phyloP scores from a whole-genome alignment of 2,329 filamentous ascomycete species.

The Exophiala viscosa region DNA sequence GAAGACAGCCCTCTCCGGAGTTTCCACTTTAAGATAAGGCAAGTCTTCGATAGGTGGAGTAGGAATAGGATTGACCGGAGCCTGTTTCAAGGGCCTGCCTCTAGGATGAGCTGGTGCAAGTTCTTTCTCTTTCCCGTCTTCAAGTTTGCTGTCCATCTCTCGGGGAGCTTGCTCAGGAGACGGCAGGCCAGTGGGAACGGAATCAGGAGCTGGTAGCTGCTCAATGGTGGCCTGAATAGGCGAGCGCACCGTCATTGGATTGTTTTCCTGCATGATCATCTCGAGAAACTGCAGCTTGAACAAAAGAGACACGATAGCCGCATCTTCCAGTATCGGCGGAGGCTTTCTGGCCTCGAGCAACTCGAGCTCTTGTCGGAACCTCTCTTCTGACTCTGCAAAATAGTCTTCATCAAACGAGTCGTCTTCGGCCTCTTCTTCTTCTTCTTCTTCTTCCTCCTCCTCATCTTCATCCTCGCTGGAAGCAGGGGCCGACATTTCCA shows the following conservation, averaged over 20 bases:
- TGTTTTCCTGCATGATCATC: conserved; percentile 37
- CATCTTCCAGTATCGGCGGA: conserved; percentile 40
- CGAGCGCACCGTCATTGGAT: conserved; percentile 31
- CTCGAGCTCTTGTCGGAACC: conserved; percentile 45
- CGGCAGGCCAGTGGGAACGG: conserved; percentile 24
- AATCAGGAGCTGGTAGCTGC: conserved; percentile 35
- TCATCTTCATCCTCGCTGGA: conserved; percentile 46
- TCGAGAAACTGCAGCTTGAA: conserved; percentile 44
- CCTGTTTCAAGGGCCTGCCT: conserved; percentile 26
- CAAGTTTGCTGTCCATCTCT: conserved; percentile 25
- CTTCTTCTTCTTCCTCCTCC: conserved; percentile 36
- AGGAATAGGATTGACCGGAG: conserved; percentile 28
- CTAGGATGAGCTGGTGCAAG: conserved; percentile 18
- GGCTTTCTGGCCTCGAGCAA: conserved; percentile 42
- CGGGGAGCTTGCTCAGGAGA: conserved; percentile 26
- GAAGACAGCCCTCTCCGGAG: conserved; percentile 44
- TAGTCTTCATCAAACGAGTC: conserved; percentile 45
- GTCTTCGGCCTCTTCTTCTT: conserved; percentile 37
- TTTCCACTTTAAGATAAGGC: conserved; percentile 44
- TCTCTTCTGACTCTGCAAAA: conserved; percentile 42
- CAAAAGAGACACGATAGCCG: conserved; percentile 39
- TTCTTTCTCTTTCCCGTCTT: conserved; percentile 7
- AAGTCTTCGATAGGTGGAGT: conserved; percentile 41
- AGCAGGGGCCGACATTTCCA: conserved; percentile 27
- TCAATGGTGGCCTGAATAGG: conserved; percentile 41